Evolutionary conservation across 2,329 filamentous ascomycete species (phyloP).

Genomic region (Aspergillus fijiensis): DNA sequence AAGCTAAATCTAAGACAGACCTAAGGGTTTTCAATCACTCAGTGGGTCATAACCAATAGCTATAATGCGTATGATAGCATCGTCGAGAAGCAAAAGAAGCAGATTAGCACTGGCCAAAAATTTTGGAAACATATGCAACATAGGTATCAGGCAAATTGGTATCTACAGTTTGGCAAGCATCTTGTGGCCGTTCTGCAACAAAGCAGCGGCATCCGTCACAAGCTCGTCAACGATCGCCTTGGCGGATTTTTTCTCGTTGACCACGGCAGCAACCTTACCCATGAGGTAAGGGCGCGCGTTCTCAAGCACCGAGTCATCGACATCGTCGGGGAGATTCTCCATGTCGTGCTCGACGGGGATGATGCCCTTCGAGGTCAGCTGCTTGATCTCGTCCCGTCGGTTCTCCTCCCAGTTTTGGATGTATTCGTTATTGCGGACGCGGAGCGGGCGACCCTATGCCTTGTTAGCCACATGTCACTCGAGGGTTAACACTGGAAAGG

Average conservation of each 20-base stretch:
- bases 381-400: slow-evolving; percentile 84
- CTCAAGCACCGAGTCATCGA: slow-evolving; percentile 84
- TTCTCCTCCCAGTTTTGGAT: slow-evolving; percentile 96
- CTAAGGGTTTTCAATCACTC: neutral
- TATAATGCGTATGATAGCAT: neutral
- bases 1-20: neutral
- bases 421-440: slow-evolving; percentile 90
- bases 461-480: slow-evolving; percentile 18
- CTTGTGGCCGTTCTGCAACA: slow-evolving; percentile 67
- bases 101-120: neutral
- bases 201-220: slow-evolving; percentile 73
- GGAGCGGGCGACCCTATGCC: slow-evolving; percentile 73
- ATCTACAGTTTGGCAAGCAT: slow-evolving; percentile 68
- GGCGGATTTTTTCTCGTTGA: slow-evolving; percentile 87
- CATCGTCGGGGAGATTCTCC: slow-evolving; percentile 71
- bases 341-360: slow-evolving; percentile 94
- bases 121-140: neutral
- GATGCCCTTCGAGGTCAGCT: slow-evolving; percentile 81
- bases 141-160: slow-evolving; percentile 10
- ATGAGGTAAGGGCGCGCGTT: slow-evolving; percentile 89
- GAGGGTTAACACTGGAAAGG: neutral
- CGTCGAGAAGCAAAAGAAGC: neutral
- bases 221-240: slow-evolving; percentile 95
- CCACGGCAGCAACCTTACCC: slow-evolving; percentile 93
- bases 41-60: neutral